phyloP scores from a whole-genome alignment of 129 eudicot species.

The Centella asiatica region DNA sequence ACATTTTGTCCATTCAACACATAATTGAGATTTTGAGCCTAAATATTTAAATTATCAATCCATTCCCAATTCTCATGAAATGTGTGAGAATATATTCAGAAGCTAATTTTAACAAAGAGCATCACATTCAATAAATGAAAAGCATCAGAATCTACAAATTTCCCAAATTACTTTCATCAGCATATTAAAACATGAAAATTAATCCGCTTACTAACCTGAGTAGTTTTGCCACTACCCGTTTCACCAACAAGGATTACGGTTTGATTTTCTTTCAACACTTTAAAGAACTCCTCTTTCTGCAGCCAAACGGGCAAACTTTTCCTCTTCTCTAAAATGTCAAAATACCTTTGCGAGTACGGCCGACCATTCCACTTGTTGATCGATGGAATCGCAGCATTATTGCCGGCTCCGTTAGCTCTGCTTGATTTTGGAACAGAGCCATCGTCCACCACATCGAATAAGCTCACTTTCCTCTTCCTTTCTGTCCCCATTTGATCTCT shows the following conservation, averaged over 20 bases:
- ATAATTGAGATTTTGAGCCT: no score
- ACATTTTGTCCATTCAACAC: no score
- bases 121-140: no score
- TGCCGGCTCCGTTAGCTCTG: constrained; percentile 40
- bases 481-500: constrained; percentile 51
- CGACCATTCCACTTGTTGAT: constrained; percentile 68
- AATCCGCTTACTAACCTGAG: constrained; percentile 42
- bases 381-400: constrained; percentile 7
- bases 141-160: no score
- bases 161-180: no score
- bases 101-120: no score
- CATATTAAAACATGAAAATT: no score
- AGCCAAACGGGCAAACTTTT: constrained; percentile 88
- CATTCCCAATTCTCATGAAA: no score
- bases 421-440: constrained; percentile 25
- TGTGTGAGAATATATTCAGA: no score
- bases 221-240: constrained; percentile 95
- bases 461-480: constrained; percentile 73
- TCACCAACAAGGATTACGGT: constrained; percentile 76
- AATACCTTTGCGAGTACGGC: constrained; percentile 54
- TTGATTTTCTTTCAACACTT: constrained; percentile 51
- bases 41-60: no score
- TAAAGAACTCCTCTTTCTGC: constrained; percentile 75
- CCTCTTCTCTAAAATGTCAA: constrained; percentile 73
- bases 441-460: constrained; percentile 68